A percentile compares a stretch with the other conserved stretches of the same genome.
Evolutionary conservation across 176 grass and related monocot species (phyloP).

Genomic region (sorghum (Sorghum bicolor)): Sorghum_bicolor_NCBIv3 NC_012876.2:38049501-38050000

Average conservation of each 20-base stretch:
- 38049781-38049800: neutral
- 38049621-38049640: constrained; percentile 45
- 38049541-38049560: constrained; percentile 45
- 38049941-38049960: neutral
- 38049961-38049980: neutral
- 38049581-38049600: constrained; percentile 39
- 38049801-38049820: constrained; percentile 27
- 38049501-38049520: constrained; percentile 34
- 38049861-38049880: constrained; percentile 37
- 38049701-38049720: constrained; percentile 35
- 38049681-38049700: constrained; percentile 40
- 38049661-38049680: constrained; percentile 29
- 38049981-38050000: neutral
- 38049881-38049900: constrained; percentile 40
- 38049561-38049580: constrained; percentile 42
- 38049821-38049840: constrained; percentile 27
- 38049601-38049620: constrained; percentile 51
- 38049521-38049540: constrained; percentile 46
- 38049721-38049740: constrained; percentile 47
- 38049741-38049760: constrained; percentile 41
- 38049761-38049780: constrained; percentile 36
- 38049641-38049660: constrained; percentile 40
- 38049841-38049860: constrained; percentile 27
- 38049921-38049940: neutral
- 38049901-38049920: neutral